Percentiles rank a stretch among this genome's conserved stretches.
Conservation (phyloP, 1,284 basidiomycete genomes). For the Peniophora sp. region DNA sequence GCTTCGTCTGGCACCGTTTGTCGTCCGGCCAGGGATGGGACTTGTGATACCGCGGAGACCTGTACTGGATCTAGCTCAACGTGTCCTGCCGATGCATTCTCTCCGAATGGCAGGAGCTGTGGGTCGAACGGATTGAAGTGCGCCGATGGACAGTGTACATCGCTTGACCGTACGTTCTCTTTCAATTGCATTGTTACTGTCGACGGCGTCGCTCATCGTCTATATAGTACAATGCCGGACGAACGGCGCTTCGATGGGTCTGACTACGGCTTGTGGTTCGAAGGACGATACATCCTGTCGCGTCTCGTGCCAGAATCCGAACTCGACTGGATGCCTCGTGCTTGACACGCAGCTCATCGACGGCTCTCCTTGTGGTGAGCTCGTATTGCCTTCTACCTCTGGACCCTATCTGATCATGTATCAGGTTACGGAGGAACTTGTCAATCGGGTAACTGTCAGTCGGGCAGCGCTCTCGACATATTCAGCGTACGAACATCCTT, state of each 20-base stretch:
- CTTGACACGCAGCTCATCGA: slow-evolving; percentile 74
- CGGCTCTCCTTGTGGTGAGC: slow-evolving; percentile 78
- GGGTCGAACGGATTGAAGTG: slow-evolving; percentile 63
- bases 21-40: slow-evolving; percentile 57
- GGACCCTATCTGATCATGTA: slow-evolving; percentile 2
- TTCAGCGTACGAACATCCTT: slow-evolving; percentile 39
- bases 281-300: slow-evolving; percentile 63
- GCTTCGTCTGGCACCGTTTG: slow-evolving; percentile 65
- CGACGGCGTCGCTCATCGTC: slow-evolving; percentile 5
- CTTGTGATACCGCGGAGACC: slow-evolving; percentile 73
- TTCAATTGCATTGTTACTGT: slow-evolving; percentile 6
- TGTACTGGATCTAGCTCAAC: slow-evolving; percentile 71
- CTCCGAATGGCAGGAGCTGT: slow-evolving; percentile 65
- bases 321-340: slow-evolving; percentile 60
- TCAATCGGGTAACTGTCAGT: slow-evolving; percentile 53
- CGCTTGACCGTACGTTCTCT: slow-evolving; percentile 48
- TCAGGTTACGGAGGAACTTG: slow-evolving; percentile 71
- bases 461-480: slow-evolving; percentile 56
- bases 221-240: slow-evolving; percentile 68
- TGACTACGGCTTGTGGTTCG: slow-evolving; percentile 61
- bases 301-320: slow-evolving; percentile 77
- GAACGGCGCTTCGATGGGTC: slow-evolving; percentile 62
- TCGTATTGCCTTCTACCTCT: slow-evolving; percentile 1
- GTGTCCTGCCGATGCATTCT: slow-evolving; percentile 67
- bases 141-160: slow-evolving; percentile 81